Evolutionary conservation across 768 basidiomycete species (phyloP).

Genomic region (Vararia minispora): DNA sequence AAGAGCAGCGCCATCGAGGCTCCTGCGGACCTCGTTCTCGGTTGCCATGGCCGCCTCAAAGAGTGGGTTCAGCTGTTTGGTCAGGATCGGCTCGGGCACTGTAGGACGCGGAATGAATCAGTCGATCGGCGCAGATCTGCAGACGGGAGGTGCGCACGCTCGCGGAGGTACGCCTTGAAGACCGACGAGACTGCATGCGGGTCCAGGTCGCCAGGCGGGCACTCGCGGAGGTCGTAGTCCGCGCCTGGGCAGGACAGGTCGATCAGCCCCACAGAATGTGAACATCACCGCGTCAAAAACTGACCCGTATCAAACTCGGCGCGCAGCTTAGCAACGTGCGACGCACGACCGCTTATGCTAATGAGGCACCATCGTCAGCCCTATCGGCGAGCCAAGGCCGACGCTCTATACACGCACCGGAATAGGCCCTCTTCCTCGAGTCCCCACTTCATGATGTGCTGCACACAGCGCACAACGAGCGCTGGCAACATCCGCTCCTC

Average conservation of each 20-base stretch:
- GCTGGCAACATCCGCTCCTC: conserved; percentile 46
- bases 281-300: conserved; percentile 3
- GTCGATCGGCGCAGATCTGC: background rate
- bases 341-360: conserved; percentile 76
- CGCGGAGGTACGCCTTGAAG: conserved; percentile 88
- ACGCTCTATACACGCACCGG: conserved; percentile 36
- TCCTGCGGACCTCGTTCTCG: conserved; percentile 32
- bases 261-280: background rate
- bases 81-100: conserved; percentile 88
- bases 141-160: conserved; percentile 48
- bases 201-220: conserved; percentile 78
- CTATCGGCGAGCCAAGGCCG: background rate
- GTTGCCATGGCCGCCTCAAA: conserved; percentile 70
- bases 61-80: conserved; percentile 51
- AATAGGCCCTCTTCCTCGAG: conserved; percentile 81
- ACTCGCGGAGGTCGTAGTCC: conserved; percentile 74
- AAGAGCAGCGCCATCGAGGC: conserved; percentile 8
- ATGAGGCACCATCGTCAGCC: conserved; percentile 9
- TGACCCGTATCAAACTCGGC: conserved; percentile 73
- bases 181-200: conserved; percentile 90
- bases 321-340: conserved; percentile 66
- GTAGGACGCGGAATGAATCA: conserved; percentile 7
- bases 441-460: conserved; percentile 76
- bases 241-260: conserved; percentile 42
- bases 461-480: conserved; percentile 69